Conservation (phyloP, 2,329 filamentous ascomycete genomes). For the Zasmidium angulare region DNA sequence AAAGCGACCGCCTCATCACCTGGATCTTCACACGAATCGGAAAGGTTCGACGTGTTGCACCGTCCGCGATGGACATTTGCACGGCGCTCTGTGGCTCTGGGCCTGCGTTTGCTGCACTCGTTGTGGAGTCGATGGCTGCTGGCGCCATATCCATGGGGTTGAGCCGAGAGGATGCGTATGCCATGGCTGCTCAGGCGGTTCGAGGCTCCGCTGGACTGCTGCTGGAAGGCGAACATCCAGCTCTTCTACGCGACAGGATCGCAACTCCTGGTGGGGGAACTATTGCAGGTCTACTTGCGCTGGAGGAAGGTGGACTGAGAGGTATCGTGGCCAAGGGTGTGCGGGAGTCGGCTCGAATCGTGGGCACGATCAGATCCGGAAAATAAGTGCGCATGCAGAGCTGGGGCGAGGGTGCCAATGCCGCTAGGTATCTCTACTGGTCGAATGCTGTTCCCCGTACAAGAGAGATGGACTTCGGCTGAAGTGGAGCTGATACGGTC, state of each 20-base stretch:
- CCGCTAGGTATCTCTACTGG: no score
- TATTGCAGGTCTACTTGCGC: conserved; percentile 68
- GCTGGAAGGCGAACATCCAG: conserved; percentile 69
- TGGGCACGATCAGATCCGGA: conserved; percentile 55
- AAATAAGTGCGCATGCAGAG: no score
- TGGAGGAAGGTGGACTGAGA: conserved; percentile 71
- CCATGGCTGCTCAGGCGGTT: conserved; percentile 80
- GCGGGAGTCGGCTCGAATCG: conserved; percentile 68
- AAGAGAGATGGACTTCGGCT: no score
- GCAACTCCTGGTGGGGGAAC: conserved; percentile 76
- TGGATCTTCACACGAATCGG: conserved; percentile 79
- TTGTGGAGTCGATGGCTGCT: conserved; percentile 74
- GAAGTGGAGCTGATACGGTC: no score
- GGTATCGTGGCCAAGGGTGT: conserved; percentile 68
- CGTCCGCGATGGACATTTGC: conserved; percentile 67
- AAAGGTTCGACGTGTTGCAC: conserved; percentile 66
- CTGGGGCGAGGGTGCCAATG: no score
- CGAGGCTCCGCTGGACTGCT: conserved; percentile 69
- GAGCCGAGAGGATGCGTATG: conserved; percentile 68
- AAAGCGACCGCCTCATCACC: conserved; percentile 59
- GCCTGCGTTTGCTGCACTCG: conserved; percentile 72
- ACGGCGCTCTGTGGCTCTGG: conserved; percentile 74
- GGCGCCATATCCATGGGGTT: conserved; percentile 78
- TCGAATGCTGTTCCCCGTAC: no score
- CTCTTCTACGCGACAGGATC: conserved; percentile 73